A percentile compares a stretch with the other conserved stretches of the same genome.
Evolutionary conservation across 2,329 filamentous ascomycete genomes (phyloP).

Genomic region (Aspergillus sp.): DNA sequence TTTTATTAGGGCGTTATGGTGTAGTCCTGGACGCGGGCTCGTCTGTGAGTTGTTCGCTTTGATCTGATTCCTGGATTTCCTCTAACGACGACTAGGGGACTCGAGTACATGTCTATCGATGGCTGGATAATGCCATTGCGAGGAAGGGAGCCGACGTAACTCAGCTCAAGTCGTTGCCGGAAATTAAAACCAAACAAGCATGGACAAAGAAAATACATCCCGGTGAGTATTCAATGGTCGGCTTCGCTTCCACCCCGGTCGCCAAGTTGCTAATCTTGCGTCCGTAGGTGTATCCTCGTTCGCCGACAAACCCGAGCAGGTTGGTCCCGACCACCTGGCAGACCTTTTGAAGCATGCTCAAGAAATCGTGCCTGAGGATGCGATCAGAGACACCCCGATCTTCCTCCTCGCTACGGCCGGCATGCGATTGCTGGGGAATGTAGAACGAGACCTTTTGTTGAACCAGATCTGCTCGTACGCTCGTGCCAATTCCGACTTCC

Average conservation of each 20-base stretch:
- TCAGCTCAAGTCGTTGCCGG: constrained; percentile 66
- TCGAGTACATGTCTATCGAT: constrained; percentile 88
- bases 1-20: constrained; percentile 63
- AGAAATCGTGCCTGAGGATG: constrained; percentile 68
- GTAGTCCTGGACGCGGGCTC: constrained; percentile 97
- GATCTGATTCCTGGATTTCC: background rate
- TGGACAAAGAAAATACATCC: constrained; percentile 95
- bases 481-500: constrained; percentile 69
- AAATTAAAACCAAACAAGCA: constrained; percentile 75
- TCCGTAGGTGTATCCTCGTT: constrained; percentile 73
- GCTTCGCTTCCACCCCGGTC: background rate
- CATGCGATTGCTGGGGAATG: constrained; percentile 76
- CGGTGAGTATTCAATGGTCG: constrained; percentile 43
- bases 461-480: constrained; percentile 79
- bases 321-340: constrained; percentile 79
- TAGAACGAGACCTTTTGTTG: constrained; percentile 69
- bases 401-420: constrained; percentile 95
- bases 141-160: constrained; percentile 55
- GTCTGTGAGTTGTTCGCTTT: constrained; percentile 52
- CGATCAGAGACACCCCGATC: constrained; percentile 78
- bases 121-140: constrained; percentile 72
- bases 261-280: background rate
- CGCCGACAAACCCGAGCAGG: constrained; percentile 66
- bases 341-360: constrained; percentile 77
- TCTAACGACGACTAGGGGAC: constrained; percentile 56